Evolutionary conservation across 257 asterid genomes (phyloP).

Genomic region (Solanum arcanum): DNA sequence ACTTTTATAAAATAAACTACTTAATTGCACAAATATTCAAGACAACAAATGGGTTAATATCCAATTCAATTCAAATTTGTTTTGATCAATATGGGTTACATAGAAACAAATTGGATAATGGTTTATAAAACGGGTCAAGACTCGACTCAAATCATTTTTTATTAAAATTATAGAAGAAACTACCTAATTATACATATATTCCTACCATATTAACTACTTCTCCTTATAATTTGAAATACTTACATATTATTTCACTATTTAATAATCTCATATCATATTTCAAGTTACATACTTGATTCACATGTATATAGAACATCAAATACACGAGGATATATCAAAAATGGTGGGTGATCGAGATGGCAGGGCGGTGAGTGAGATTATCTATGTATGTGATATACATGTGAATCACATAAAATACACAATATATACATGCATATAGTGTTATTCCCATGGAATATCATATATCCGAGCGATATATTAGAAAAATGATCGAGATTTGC

Average conservation of each 20-base stretch:
- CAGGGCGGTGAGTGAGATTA: background rate
- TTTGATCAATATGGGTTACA: background rate
- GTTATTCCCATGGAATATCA: background rate
- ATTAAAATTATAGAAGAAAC: too few species aligned
- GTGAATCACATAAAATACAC: background rate
- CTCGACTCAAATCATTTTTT: background rate
- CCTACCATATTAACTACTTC: background rate
- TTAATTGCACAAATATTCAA: background rate
- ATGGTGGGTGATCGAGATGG: background rate
- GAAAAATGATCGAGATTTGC: background rate
- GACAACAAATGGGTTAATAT: background rate
- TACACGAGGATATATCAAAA: too few species aligned
- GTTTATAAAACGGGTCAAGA: background rate
- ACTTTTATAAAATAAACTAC: background rate
- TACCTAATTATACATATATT: background rate
- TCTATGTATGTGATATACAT: too few species aligned
- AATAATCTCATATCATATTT: background rate
- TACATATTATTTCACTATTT: too few species aligned
- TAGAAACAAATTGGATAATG: too few species aligned
- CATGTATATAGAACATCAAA: background rate
- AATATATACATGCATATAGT: background rate
- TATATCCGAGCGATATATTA: background rate
- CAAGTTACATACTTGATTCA: background rate
- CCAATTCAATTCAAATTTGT: background rate
- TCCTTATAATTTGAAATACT: background rate